A percentile compares a stretch with the other conserved stretches of the same genome.
These are phyloP conservation scores for Ceratobasidium sp. DNA, from an alignment of 1,284 basidiomycete genomes.

Conservation along the genomic window DNA sequence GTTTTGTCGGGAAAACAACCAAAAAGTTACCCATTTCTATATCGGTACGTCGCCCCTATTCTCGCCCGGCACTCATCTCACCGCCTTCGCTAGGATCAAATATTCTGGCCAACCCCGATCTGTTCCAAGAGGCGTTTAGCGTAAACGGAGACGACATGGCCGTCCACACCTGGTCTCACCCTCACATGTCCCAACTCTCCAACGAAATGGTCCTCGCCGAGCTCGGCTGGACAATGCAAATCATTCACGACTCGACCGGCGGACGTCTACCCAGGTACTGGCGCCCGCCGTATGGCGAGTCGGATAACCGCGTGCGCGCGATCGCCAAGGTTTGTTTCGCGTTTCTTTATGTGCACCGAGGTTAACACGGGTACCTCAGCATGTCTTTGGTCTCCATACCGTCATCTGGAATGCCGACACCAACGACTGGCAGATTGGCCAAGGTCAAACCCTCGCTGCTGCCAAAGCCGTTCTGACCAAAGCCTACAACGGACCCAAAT, in stretches of 20 bases:
- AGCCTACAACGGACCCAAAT: constrained; percentile 68
- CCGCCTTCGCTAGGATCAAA: constrained; percentile 65
- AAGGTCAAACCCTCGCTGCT: constrained; percentile 51
- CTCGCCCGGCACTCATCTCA: neutral
- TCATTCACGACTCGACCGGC: constrained; percentile 81
- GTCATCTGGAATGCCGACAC: constrained; percentile 80
- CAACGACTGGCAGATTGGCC: constrained; percentile 44
- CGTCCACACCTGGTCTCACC: constrained; percentile 82
- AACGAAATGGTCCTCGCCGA: constrained; percentile 76
- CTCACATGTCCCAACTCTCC: constrained; percentile 77
- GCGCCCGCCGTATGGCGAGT: constrained; percentile 81
- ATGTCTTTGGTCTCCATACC: constrained; percentile 71
- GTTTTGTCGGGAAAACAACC: constrained; percentile 51
- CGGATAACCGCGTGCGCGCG: constrained; percentile 72
- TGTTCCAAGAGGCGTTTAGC: constrained; percentile 62
- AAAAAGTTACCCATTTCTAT: constrained; percentile 42
- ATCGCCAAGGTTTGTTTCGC: constrained; percentile 60
- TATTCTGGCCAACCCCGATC: constrained; percentile 63
- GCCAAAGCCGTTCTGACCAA: constrained; percentile 59
- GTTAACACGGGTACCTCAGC: constrained; percentile 44
- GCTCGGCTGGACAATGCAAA: constrained; percentile 82
- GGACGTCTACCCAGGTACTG: constrained; percentile 74
- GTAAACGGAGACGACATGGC: constrained; percentile 65
- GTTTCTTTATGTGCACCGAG: neutral
- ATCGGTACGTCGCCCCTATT: constrained; percentile 47